Evolutionary conservation across 2,329 filamentous ascomycete species (phyloP).

Genomic region (Colletotrichum endophyticum): DNA sequence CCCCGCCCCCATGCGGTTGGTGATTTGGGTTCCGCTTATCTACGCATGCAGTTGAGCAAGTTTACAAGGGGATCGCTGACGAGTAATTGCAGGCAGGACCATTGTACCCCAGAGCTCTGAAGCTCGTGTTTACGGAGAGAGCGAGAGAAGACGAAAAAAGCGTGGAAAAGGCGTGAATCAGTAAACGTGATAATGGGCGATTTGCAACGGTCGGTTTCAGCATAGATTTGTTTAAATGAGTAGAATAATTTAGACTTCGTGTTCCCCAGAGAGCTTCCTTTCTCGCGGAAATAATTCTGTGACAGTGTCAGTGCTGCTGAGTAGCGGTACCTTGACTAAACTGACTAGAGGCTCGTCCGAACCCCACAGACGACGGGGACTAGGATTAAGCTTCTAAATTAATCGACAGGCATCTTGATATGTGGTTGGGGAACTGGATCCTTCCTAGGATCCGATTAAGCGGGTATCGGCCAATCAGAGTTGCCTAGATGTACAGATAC

Average conservation of each 20-base stretch:
- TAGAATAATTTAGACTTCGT: neutral
- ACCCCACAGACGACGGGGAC: neutral
- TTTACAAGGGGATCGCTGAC: neutral
- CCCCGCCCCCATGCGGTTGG: neutral
- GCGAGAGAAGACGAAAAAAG: neutral
- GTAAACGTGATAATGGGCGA: neutral
- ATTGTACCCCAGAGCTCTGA: constrained; percentile 10
- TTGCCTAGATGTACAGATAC: neutral
- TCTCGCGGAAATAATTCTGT: neutral
- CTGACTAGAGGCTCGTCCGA: neutral
- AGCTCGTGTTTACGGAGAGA: constrained; percentile 6
- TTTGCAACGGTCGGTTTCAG: neutral
- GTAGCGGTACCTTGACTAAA: neutral
- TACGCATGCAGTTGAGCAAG: neutral
- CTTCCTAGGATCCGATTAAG: neutral
- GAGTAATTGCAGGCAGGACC: constrained; percentile 7
- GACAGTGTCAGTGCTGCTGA: neutral
- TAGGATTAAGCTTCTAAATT: constrained; percentile 12
- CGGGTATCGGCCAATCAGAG: neutral
- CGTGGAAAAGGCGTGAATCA: neutral
- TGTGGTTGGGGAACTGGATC: neutral
- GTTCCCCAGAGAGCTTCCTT: neutral
- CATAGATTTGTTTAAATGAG: neutral
- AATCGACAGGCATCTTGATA: constrained; percentile 1
- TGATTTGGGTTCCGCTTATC: neutral